Evolutionary conservation across 495 filamentous ascomycete species (phyloP).

Genomic region (Daldinia vernicosa): DNA sequence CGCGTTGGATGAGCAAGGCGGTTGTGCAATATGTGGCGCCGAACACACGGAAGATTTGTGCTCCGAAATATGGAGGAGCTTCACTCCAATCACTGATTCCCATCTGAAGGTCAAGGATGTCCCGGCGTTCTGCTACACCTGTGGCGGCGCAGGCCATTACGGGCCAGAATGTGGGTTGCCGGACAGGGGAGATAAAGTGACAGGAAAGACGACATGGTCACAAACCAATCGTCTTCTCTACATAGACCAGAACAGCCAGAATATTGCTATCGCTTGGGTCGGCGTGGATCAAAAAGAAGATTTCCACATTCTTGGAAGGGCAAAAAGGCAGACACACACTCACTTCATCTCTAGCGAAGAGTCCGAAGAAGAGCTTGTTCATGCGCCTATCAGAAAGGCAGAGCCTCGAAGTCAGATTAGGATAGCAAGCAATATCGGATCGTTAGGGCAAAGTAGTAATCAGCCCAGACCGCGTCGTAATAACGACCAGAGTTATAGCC

Average conservation of each 20-base stretch:
- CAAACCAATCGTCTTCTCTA: conserved; percentile 47
- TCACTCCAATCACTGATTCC: conserved; percentile 25
- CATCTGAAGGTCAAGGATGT: conserved; percentile 50
- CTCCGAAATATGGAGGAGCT: conserved; percentile 52
- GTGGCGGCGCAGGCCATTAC: conserved; percentile 52
- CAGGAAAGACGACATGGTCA: conserved; percentile 47
- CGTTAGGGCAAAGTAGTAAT: conserved; percentile 12
- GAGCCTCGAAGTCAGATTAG: conserved; percentile 41
- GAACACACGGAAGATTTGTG: conserved; percentile 49
- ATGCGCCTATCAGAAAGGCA: conserved; percentile 45
- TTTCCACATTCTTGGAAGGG: conserved; percentile 50
- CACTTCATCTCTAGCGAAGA: conserved; percentile 55
- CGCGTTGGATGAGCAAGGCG: conserved; percentile 42
- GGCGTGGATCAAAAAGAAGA: conserved; percentile 21
- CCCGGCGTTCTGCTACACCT: conserved; percentile 54
- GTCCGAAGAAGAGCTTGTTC: conserved; percentile 54
- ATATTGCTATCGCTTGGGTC: conserved; percentile 44
- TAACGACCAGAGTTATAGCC: conserved; percentile 16
- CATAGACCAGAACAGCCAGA: conserved; percentile 46
- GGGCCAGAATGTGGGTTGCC: conserved; percentile 48
- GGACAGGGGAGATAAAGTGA: conserved; percentile 26
- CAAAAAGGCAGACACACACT: conserved; percentile 51
- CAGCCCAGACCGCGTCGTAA: conserved; percentile 6
- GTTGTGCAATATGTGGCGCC: conserved; percentile 50
- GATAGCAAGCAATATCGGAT: conserved; percentile 44